Base-by-base conservation (phyloP, 1,139 yeast species). In the Candida pseudoviswanathii region DNA sequence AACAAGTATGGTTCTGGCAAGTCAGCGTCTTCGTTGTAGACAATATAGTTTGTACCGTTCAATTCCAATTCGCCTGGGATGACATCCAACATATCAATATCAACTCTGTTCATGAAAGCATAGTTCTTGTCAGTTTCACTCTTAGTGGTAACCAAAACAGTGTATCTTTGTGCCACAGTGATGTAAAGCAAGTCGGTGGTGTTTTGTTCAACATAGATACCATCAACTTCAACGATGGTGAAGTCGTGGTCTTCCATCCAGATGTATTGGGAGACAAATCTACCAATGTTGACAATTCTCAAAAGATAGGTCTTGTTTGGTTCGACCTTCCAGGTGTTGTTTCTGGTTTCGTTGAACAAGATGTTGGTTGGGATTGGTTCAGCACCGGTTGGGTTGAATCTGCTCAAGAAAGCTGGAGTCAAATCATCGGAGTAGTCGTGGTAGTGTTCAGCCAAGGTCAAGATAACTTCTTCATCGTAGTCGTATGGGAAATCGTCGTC, bases 321-420 rank as follows among this genome's bases (percentile, higher is more conserved):
- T 51, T 81, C 75, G 49, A 87, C 86, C 25, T 65, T 49, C 68
- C 89, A 73, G 2, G 87, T 76, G 21, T 69, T 75, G 58, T 84
- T 82, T 49, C 79, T 76, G 9, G 87, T 75, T 54, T 86, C 87
- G 61, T 86, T 86, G 62, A 86, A 78, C 48, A 86, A 69, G 36
- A 82, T 60, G 59, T 81, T 84, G 54, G 83, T 83, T 5, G 94
- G 94, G 50, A 86, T 78, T 36, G 94, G 94, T 64, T 87, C 95
- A 37, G 89, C 90, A 49, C 95, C 95, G 1, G 92, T 86, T 31
- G 95, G 95, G 57, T 87, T 87, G 62, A 78, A 86, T 54, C 86
- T 67, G 45, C 77, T 77, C 61, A 85, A 66, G 65, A 86, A 86
- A 34, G 67, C 65, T 7, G 66, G 58, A 48, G 74, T 66, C 41